Evolutionary conservation across 345 rosid species (phyloP).

Genomic region (Gossypium thurberi): DNA sequence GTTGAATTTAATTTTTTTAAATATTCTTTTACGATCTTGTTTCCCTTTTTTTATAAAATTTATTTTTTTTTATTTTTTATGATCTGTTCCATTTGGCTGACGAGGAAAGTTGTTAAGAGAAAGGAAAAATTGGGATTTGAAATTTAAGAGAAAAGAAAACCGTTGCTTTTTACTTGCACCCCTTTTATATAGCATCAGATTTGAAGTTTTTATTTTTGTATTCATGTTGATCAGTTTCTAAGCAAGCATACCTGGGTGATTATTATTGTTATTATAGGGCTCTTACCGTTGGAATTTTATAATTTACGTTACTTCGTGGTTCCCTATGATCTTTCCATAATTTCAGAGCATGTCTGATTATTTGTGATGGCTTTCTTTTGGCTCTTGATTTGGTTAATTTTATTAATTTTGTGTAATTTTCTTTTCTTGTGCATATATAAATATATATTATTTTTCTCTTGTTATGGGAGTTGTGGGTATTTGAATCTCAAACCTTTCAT

Average conservation of each 20-base stretch:
- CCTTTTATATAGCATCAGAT: conserved; percentile 4
- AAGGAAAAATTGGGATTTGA: background rate
- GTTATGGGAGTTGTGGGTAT: background rate
- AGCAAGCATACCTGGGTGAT: background rate
- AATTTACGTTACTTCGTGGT: background rate
- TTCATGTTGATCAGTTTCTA: background rate
- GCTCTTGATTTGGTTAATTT: background rate
- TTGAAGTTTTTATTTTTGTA: conserved; percentile 9
- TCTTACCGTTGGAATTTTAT: background rate
- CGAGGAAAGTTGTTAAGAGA: background rate
- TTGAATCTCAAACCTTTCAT: background rate
- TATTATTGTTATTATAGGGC: background rate
- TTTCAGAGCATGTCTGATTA: background rate
- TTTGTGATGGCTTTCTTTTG: background rate
- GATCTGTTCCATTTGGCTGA: conserved; percentile 14
- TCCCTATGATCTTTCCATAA: background rate
- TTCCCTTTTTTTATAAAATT: conserved; percentile 3
- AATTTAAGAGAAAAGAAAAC: background rate
- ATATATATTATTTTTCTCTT: too few relatives aligned
- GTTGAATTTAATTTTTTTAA: conserved; percentile 3
- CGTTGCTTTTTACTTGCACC: background rate
- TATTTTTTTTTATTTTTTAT: background rate
- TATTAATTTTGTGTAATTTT: background rate
- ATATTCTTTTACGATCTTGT: background rate
- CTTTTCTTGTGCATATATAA: background rate